These are phyloP conservation scores for Pyricularia grisea DNA, from an alignment of 2,329 filamentous ascomycete species.

Conservation along the genomic window DNA sequence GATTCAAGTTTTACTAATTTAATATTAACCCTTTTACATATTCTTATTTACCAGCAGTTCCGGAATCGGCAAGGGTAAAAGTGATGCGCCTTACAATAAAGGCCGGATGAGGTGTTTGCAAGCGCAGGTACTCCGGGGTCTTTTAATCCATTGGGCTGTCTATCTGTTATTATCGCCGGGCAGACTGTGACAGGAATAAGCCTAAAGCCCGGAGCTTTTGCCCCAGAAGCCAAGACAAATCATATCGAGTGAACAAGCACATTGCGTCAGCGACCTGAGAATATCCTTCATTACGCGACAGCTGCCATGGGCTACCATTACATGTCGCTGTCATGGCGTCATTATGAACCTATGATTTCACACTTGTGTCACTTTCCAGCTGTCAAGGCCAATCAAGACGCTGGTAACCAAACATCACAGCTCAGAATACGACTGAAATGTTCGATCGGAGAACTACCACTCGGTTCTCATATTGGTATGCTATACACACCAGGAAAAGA, in stretches of 20 bases:
- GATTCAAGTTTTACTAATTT: too few relatives aligned
- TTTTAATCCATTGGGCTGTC: too few relatives aligned
- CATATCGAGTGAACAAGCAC: background rate
- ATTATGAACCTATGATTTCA: background rate
- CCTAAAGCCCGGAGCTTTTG: too few relatives aligned
- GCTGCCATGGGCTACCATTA: background rate
- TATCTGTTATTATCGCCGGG: too few relatives aligned
- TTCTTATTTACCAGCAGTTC: too few relatives aligned
- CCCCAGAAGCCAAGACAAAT: background rate
- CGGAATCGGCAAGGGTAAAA: too few relatives aligned
- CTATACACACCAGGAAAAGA: background rate
- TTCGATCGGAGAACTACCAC: background rate
- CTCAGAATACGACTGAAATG: background rate
- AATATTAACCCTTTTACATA: too few relatives aligned
- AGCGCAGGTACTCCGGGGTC: too few relatives aligned
- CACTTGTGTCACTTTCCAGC: background rate
- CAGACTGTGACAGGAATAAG: too few relatives aligned
- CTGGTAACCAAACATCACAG: background rate
- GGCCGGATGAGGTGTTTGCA: too few relatives aligned
- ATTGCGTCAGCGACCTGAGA: background rate
- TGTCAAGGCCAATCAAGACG: background rate
- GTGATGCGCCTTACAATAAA: too few relatives aligned
- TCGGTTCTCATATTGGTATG: background rate
- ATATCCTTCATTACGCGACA: background rate
- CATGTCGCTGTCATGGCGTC: background rate